Percentiles rank a stretch among this genome's conserved stretches.
These are phyloP conservation scores for Mortierella sp. DNA, from an alignment of 371 early-diverging fungal species.

Conservation along the genomic window DNA sequence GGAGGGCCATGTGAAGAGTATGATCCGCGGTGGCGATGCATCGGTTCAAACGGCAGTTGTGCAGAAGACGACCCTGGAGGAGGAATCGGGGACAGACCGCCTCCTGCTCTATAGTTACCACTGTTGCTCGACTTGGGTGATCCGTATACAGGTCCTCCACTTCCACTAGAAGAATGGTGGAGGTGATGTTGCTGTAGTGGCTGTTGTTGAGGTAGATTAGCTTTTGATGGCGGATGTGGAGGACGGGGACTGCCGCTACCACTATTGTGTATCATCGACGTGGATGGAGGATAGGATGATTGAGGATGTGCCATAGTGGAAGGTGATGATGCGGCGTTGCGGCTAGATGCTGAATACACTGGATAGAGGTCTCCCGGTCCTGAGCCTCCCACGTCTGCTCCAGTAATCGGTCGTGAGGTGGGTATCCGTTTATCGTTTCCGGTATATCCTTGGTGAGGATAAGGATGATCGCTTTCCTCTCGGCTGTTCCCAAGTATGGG, in stretches of 20 bases:
- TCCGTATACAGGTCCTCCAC: not conserved
- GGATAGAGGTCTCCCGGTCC: conserved; percentile 13
- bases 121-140: not conserved
- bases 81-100: not conserved
- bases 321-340: conserved; percentile 9
- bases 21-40: conserved; percentile 12
- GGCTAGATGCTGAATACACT: not conserved
- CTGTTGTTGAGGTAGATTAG: not conserved
- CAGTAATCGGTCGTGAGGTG: not conserved
- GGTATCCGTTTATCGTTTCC: not conserved
- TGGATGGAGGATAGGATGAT: not conserved
- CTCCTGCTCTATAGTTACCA: conserved; percentile 1
- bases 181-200: conserved; percentile 1
- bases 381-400: not conserved
- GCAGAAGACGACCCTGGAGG: not conserved
- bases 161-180: too few species aligned
- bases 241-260: conserved; percentile 11
- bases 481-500: conserved; percentile 14
- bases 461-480: conserved; percentile 2
- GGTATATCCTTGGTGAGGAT: not conserved
- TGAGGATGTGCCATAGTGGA: conserved; percentile 12
- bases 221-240: conserved; percentile 3
- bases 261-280: too few species aligned
- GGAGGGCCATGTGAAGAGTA: conserved; percentile 16
- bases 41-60: not conserved